A percentile compares a stretch with the other conserved stretches of the same genome.
Conservation (phyloP, 164 flowering plant species). For the Houttuynia cordata region DNA sequence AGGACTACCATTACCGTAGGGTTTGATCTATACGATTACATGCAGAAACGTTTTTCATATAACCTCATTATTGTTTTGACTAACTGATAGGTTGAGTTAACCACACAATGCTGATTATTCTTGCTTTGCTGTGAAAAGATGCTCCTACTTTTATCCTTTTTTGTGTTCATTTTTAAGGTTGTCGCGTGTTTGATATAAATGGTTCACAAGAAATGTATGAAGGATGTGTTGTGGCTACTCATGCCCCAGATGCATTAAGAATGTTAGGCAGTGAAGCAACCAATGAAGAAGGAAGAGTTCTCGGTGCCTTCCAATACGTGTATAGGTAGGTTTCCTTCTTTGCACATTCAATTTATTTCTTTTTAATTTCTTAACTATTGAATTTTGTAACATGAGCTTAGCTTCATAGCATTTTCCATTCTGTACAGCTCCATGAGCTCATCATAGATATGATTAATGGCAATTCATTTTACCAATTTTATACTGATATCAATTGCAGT, state of each 20-base stretch:
- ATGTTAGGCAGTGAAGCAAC: conserved; percentile 61
- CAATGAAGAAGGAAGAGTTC: conserved; percentile 54
- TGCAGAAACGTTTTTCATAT: too few relatives aligned
- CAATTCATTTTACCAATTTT: too few relatives aligned
- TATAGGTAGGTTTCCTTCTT: conserved; percentile 36
- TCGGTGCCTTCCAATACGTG: conserved; percentile 86
- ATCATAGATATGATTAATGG: background rate
- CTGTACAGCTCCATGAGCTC: too few relatives aligned
- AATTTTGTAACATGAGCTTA: too few relatives aligned
- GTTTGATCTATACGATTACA: background rate
- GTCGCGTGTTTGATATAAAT: conserved; percentile 33
- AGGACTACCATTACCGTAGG: background rate
- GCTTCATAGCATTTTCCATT: too few relatives aligned
- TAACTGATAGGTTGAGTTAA: background rate
- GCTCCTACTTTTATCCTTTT: background rate
- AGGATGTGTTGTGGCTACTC: conserved; percentile 60
- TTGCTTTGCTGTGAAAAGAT: conserved; percentile 20
- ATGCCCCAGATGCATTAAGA: conserved; percentile 72
- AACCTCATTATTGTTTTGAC: background rate
- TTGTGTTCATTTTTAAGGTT: conserved; percentile 27
- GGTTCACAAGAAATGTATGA: conserved; percentile 38
- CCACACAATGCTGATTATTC: conserved; percentile 37
- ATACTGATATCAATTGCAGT: conserved; percentile 37
- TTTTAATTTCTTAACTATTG: too few relatives aligned
- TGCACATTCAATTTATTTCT: background rate